phyloP scores from a whole-genome alignment of 108 stramenopile genomes.

The Chaetoceros tenuissimus region DNA sequence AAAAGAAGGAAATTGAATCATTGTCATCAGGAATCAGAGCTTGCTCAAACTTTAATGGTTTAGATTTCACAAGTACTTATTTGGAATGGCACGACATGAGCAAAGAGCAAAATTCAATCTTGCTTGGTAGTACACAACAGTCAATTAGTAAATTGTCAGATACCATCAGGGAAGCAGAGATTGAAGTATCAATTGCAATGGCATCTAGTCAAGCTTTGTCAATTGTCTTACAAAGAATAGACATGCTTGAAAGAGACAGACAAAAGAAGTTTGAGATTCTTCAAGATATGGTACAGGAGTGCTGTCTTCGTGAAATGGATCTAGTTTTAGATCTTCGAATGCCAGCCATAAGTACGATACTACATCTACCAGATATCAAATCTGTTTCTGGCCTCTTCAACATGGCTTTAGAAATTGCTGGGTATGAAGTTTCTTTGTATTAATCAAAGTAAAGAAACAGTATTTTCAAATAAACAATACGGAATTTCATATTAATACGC shows the following conservation, averaged over 20 bases:
- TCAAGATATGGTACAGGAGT: slow-evolving; percentile 70
- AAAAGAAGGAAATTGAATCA: slow-evolving; percentile 5
- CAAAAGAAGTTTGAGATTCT: slow-evolving; percentile 52
- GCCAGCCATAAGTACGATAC: slow-evolving; percentile 1
- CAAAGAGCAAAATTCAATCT: no score
- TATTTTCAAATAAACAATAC: no score
- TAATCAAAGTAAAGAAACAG: no score
- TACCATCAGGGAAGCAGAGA: slow-evolving; percentile 62
- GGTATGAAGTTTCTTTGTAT: background rate
- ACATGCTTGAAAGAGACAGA: slow-evolving; percentile 43
- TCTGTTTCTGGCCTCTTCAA: background rate
- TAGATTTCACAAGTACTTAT: slow-evolving; percentile 52
- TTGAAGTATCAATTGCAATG: slow-evolving; percentile 58
- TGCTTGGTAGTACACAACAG: no score
- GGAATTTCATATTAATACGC: no score
- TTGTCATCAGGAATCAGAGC: background rate
- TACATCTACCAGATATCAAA: slow-evolving; percentile 1
- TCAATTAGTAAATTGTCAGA: slow-evolving; percentile 39
- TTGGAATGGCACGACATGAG: slow-evolving; percentile 75
- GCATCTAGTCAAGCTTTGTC: slow-evolving; percentile 44
- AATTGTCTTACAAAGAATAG: slow-evolving; percentile 45
- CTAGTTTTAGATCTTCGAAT: slow-evolving; percentile 11
- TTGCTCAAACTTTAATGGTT: slow-evolving; percentile 32
- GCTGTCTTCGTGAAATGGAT: slow-evolving; percentile 77
- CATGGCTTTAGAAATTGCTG: background rate